Evolutionary conservation across 345 rosid species (phyloP).

Genomic region (Salix koriyanagi): DNA sequence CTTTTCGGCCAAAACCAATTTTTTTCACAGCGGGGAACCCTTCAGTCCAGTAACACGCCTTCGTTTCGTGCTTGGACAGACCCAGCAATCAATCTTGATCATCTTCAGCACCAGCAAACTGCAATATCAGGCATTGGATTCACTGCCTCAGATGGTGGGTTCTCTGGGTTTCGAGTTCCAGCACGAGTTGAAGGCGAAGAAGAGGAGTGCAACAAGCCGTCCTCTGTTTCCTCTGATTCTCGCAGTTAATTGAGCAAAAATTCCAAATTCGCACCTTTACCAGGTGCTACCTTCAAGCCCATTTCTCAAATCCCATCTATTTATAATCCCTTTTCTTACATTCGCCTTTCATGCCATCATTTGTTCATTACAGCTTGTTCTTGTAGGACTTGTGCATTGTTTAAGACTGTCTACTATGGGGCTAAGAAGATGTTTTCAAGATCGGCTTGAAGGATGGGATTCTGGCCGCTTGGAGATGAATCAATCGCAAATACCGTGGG

Average conservation of each 20-base stretch:
- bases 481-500: slow-evolving; percentile 46
- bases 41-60: slow-evolving; percentile 96
- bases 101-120: slow-evolving; percentile 43
- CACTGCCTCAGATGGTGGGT: slow-evolving; percentile 46
- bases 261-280: slow-evolving; percentile 25
- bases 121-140: slow-evolving; percentile 49
- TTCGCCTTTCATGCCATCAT: not conserved
- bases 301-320: not conserved
- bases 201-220: slow-evolving; percentile 78
- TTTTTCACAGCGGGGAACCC: slow-evolving; percentile 94
- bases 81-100: slow-evolving; percentile 40
- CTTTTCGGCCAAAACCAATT: slow-evolving; percentile 59
- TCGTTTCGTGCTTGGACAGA: slow-evolving; percentile 79
- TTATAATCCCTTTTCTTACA: not conserved
- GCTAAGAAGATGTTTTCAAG: slow-evolving; percentile 16
- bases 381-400: slow-evolving; percentile 21
- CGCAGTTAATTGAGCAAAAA: slow-evolving; percentile 52
- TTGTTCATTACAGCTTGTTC: not conserved
- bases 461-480: slow-evolving; percentile 25
- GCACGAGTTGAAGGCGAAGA: slow-evolving; percentile 87
- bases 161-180: slow-evolving; percentile 75
- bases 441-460: slow-evolving; percentile 23
- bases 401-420: slow-evolving; percentile 5
- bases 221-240: slow-evolving; percentile 81
- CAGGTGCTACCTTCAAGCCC: slow-evolving; percentile 34